phyloP scores from a whole-genome alignment of 306 rosid species.

The Castanea sativa region DNA sequence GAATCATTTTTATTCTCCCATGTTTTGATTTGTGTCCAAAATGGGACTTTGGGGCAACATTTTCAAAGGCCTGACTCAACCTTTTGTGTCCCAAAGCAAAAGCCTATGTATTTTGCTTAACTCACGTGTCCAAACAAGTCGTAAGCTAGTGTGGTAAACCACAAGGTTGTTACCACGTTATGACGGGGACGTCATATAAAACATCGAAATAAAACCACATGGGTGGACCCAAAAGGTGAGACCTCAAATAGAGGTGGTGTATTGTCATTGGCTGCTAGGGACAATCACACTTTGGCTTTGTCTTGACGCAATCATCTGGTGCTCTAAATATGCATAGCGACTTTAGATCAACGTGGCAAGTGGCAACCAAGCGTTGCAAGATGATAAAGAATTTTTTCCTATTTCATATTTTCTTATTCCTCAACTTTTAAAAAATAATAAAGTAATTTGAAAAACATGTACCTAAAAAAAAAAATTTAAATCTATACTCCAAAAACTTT shows the following conservation, averaged over 20 bases:
- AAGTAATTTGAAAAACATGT: no score
- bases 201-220: background rate
- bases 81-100: no score
- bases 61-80: no score
- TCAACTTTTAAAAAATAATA: no score
- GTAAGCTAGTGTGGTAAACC: background rate
- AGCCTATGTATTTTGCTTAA: background rate
- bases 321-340: background rate
- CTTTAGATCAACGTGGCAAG: background rate
- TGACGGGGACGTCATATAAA: background rate
- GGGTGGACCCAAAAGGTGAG: background rate
- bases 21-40: background rate
- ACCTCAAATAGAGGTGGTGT: background rate
- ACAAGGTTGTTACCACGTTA: constrained; percentile 9
- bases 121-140: constrained; percentile 3
- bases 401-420: no score
- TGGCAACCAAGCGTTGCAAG: background rate
- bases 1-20: background rate
- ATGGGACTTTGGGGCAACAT: no score
- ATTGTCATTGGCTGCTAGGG: background rate
- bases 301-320: background rate
- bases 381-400: background rate
- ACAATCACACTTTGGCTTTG: background rate
- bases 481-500: no score
- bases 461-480: no score